These are phyloP conservation scores for Auricularia auricula-judae DNA, from an alignment of 768 basidiomycete species.

Conservation along the genomic window DNA sequence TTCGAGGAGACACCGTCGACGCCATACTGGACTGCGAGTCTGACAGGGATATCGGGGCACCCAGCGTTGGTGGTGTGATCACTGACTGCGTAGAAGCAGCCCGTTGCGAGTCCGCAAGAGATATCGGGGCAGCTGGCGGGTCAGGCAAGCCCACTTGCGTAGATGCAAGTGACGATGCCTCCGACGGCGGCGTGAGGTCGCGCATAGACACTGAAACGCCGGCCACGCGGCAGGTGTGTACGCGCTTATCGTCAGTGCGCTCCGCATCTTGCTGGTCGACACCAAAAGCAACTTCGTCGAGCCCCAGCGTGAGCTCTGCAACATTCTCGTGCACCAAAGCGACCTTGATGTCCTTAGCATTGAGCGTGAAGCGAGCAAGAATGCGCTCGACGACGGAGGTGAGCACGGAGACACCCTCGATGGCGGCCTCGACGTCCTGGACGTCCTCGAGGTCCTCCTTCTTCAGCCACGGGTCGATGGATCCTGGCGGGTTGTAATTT, in stretches of 20 bases:
- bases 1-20: not conserved
- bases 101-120: too few relatives aligned
- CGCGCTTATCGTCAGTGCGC: slow-evolving; percentile 8
- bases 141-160: slow-evolving; percentile 16
- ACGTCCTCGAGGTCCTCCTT: slow-evolving; percentile 15
- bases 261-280: slow-evolving; percentile 2
- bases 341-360: slow-evolving; percentile 54
- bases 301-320: slow-evolving; percentile 46
- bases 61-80: too few relatives aligned
- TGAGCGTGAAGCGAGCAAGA: slow-evolving; percentile 69
- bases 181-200: slow-evolving; percentile 26
- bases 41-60: too few relatives aligned
- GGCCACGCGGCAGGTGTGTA: slow-evolving; percentile 40
- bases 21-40: too few relatives aligned
- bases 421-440: slow-evolving; percentile 44
- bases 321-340: slow-evolving; percentile 57
- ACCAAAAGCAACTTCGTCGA: slow-evolving; percentile 36
- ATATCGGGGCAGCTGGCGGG: too few relatives aligned
- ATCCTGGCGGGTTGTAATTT: slow-evolving; percentile 32
- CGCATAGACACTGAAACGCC: slow-evolving; percentile 45
- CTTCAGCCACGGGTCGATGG: slow-evolving; percentile 43
- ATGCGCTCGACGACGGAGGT: slow-evolving; percentile 70
- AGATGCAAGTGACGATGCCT: slow-evolving; percentile 15
- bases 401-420: slow-evolving; percentile 62
- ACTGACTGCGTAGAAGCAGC: too few relatives aligned